Evolutionary conservation across 2,329 filamentous ascomycete genomes (phyloP), one percentile per base, ranked within the genome.

Genomic region (Fusarium hainanense): DNA sequence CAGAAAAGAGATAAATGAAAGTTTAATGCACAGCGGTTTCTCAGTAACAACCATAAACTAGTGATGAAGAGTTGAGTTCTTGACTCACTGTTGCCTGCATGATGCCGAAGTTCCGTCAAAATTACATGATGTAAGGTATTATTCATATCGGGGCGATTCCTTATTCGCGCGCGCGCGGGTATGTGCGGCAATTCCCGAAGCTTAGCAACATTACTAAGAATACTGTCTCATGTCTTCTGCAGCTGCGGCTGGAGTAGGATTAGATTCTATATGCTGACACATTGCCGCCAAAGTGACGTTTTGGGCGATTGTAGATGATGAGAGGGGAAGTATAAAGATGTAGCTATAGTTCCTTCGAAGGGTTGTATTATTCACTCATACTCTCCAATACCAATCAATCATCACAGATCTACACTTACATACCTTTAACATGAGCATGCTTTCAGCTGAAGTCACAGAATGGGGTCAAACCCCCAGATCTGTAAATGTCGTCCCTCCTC

Each of bases 391-490:
- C 6, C 25, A 23, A 23, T 30, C 44, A 18, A 23, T 30, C 44
- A 18, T 14, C 10, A 25, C 30, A n/a, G 2, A 20, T 32, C 14
- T 34, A 9, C 6, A 42, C 21, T 40, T 3, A 16, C 28, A 13
- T 23, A 47, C 32, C 25, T 14, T 11, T 60, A 71, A 21, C 2
- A 74, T 73, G 72, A 75, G 65, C 25, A 77, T 77, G 77, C 75
- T 82, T 55, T 77, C 80, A 50, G 82, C 81, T 43, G 75, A 81
- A 64, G 78, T 85, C 64, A 75, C 74, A 7, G 58, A 77, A 59
- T 85, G 82, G 81, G 80, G 79, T 4, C 58, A 76, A 20, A 5
- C 70, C 18, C 76, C 76, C 20, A 70, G 66, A 20, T 41, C 69
- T 32, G 55, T 72, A 73, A 58, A 81, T 73, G 73, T 79, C 3